Conservation (phyloP, 495 filamentous ascomycete genomes). For the Penicillium argentinense region DNA sequence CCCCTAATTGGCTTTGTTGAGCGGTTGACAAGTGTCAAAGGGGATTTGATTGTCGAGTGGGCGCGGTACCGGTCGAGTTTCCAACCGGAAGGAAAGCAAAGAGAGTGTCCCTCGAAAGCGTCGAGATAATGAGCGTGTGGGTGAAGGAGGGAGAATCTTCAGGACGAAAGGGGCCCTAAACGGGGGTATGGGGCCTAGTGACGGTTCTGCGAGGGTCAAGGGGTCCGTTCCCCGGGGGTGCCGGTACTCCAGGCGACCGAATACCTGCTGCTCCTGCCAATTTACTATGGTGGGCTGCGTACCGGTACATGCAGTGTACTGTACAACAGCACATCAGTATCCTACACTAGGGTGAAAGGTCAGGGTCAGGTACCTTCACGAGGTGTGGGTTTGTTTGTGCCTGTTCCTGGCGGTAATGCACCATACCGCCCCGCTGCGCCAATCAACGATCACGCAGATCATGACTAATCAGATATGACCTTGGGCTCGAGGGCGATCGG, state of each 20-base stretch:
- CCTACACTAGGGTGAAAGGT: too few relatives aligned
- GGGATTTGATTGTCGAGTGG: background rate
- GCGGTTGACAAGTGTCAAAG: constrained; percentile 8
- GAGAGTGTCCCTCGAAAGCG: constrained; percentile 3
- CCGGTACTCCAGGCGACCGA: background rate
- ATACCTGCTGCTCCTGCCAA: too few relatives aligned
- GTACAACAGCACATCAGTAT: too few relatives aligned
- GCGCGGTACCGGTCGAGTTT: constrained; percentile 8
- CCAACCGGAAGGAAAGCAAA: constrained; percentile 1
- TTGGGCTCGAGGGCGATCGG: constrained; percentile 4
- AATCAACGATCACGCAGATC: too few relatives aligned
- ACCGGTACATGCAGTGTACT: too few relatives aligned
- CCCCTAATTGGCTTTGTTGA: constrained; percentile 14
- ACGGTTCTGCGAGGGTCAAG: background rate
- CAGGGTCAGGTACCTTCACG: too few relatives aligned
- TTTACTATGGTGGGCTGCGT: too few relatives aligned
- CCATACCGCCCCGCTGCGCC: background rate
- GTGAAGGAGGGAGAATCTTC: constrained; percentile 1
- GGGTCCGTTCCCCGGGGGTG: constrained; percentile 7
- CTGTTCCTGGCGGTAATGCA: constrained; percentile 1
- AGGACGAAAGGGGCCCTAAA: constrained; percentile 2
- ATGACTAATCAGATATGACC: constrained; percentile 3
- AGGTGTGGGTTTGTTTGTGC: too few relatives aligned
- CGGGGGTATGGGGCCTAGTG: too few relatives aligned
- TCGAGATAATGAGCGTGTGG: background rate